phyloP scores from a whole-genome alignment of 2,329 filamentous ascomycete genomes.

The Fusarium sp. region DNA sequence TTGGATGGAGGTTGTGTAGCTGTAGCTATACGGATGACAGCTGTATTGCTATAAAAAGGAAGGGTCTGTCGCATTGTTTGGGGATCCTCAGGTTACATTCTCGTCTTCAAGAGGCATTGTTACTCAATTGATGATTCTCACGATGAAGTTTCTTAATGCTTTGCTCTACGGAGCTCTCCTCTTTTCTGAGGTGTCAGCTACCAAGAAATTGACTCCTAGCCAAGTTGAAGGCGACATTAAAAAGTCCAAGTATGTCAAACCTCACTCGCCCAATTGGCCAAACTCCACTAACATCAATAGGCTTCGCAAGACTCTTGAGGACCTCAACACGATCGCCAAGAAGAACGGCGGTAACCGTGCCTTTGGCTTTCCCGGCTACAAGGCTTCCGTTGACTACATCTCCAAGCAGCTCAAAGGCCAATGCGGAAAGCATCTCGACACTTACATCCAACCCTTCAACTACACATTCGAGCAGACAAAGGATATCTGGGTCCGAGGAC shows the following conservation, averaged over 20 bases:
- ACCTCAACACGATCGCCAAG: conserved; percentile 62
- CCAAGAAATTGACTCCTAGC: conserved; percentile 36
- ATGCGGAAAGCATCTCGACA: conserved; percentile 55
- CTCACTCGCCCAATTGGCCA: accelerated
- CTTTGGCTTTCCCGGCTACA: conserved; percentile 67
- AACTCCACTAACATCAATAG: conserved; percentile 46
- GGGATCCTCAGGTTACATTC: neutral
- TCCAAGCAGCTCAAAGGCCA: conserved; percentile 55
- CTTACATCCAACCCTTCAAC: conserved; percentile 57
- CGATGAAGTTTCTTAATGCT: conserved; percentile 36
- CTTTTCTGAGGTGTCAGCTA: conserved; percentile 28
- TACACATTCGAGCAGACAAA: conserved; percentile 55
- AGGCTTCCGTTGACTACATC: conserved; percentile 66
- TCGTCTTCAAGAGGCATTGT: neutral
- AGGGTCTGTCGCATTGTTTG: neutral
- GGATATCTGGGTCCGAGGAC: conserved; percentile 55
- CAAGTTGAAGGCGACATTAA: conserved; percentile 40
- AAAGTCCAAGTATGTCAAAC: conserved; percentile 29
- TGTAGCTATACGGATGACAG: neutral
- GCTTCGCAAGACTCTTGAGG: conserved; percentile 62
- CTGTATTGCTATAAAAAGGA: conserved; percentile 27
- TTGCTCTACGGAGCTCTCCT: conserved; percentile 38
- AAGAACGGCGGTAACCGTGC: conserved; percentile 68
- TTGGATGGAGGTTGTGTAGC: neutral
- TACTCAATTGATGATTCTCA: neutral